Percentiles rank a stretch among this genome's conserved stretches.
phyloP scores from a whole-genome alignment of 306 rosid genomes.

The Cajanus cajan region DNA sequence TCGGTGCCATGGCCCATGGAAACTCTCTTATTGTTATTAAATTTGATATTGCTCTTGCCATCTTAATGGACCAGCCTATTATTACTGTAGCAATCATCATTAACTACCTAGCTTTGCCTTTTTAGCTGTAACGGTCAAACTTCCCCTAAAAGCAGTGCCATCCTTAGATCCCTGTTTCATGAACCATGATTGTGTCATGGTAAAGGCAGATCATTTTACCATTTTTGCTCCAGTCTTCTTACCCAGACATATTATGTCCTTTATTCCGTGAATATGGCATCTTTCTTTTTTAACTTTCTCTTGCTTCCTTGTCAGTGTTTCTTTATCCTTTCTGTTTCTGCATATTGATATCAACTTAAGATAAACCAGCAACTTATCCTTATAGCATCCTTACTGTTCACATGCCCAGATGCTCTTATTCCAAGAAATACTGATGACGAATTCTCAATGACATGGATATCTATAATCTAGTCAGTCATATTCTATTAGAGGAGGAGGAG shows the following conservation, averaged over 20 bases:
- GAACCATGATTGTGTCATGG: slow-evolving; percentile 14
- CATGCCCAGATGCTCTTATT: background rate
- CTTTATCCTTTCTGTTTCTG: slow-evolving; percentile 17
- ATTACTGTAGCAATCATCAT: background rate
- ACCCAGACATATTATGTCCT: background rate
- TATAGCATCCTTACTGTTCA: background rate
- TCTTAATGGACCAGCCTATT: slow-evolving; percentile 2
- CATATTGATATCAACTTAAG: background rate
- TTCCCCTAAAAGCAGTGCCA: slow-evolving; percentile 18
- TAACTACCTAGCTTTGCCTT: background rate
- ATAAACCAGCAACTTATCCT: background rate
- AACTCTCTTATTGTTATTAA: slow-evolving; percentile 12
- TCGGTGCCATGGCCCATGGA: background rate
- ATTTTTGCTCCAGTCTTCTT: background rate
- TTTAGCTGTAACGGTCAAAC: slow-evolving; percentile 25
- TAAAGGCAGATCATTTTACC: slow-evolving; percentile 4
- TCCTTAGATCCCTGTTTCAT: background rate
- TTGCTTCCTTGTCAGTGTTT: slow-evolving; percentile 23
- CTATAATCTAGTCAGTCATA: background rate
- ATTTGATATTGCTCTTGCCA: slow-evolving; percentile 1
- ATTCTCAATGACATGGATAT: background rate
- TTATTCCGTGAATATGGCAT: slow-evolving; percentile 7
- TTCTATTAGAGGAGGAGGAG: background rate
- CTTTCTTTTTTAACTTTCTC: background rate
- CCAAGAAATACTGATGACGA: background rate